Evolutionary conservation across 164 flowering plant species (phyloP).

Genomic region (Annona cherimola): DNA sequence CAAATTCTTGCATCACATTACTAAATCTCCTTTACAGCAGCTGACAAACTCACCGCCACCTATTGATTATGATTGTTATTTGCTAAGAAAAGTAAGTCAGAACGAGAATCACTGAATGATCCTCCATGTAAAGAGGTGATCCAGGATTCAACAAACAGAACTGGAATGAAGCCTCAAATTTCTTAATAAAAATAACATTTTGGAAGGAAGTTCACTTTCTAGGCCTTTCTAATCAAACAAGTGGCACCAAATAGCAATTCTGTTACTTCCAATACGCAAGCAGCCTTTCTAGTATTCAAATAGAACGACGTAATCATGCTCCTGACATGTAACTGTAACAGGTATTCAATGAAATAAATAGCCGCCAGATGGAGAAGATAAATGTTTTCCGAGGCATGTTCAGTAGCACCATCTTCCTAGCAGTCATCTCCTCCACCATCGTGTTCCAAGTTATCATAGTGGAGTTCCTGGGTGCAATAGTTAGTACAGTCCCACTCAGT

Average conservation of each 20-base stretch:
- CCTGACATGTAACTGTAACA: slow-evolving; percentile 12
- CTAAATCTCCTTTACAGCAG: background rate
- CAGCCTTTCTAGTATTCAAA: background rate
- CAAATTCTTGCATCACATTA: background rate
- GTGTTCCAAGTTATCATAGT: slow-evolving; percentile 69
- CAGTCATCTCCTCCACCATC: slow-evolving; percentile 43
- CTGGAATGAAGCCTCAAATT: background rate
- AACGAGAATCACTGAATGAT: background rate
- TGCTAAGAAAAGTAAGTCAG: background rate
- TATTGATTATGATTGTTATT: background rate
- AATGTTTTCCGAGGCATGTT: slow-evolving; percentile 59
- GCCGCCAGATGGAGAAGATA: slow-evolving; percentile 76
- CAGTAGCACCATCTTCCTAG: slow-evolving; percentile 48
- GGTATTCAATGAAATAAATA: slow-evolving; percentile 87
- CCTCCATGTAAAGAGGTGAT: background rate
- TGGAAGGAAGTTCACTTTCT: too few species aligned
- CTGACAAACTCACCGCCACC: background rate
- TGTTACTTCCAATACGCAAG: too few species aligned
- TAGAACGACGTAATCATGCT: background rate
- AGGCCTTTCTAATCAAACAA: too few species aligned
- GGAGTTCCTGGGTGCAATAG: slow-evolving; percentile 63
- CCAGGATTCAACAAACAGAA: background rate
- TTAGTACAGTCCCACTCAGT: slow-evolving; percentile 61
- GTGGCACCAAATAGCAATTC: too few species aligned
- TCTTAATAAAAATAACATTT: too few species aligned